phyloP scores from a whole-genome alignment of 352 stramenopile genomes.

The Phytophthora sp. region DNA sequence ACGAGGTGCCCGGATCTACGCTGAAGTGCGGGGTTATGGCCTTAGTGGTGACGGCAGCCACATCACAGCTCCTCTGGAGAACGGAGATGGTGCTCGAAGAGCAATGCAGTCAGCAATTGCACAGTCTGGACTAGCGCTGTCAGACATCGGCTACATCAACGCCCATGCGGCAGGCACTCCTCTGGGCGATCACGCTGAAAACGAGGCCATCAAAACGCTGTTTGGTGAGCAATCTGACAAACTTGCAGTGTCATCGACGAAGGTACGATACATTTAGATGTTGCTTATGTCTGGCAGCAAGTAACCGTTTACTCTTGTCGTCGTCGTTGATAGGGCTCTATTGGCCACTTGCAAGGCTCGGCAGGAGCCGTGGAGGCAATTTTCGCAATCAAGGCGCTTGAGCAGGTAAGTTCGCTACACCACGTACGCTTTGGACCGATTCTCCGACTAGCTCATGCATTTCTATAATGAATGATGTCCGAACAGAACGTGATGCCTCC shows the following conservation, averaged over 20 bases:
- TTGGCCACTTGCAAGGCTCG: constrained; percentile 96
- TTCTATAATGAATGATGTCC: not conserved
- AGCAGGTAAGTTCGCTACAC: no score
- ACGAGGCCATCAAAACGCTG: constrained; percentile 89
- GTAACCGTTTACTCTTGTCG: not conserved
- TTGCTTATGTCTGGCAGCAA: no score
- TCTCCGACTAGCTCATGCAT: no score
- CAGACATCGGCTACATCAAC: constrained; percentile 97
- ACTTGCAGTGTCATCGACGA: constrained; percentile 83
- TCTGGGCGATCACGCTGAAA: constrained; percentile 96
- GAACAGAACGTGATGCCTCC: constrained; percentile 89
- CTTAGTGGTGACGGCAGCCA: constrained; percentile 97
- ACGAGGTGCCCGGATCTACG: constrained; percentile 93
- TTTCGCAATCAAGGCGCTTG: constrained; percentile 93
- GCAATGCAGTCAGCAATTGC: constrained; percentile 93
- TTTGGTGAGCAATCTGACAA: constrained; percentile 63
- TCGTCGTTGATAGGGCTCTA: constrained; percentile 59
- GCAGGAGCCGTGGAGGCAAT: constrained; percentile 97
- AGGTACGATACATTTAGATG: constrained; percentile 42
- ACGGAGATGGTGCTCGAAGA: constrained; percentile 66
- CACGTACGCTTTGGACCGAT: no score
- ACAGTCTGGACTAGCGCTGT: constrained; percentile 71
- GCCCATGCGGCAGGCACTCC: constrained; percentile 98
- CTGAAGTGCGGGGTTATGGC: constrained; percentile 95
- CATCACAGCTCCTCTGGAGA: constrained; percentile 77